Evolutionary conservation across 345 rosid species (phyloP).

Genomic region (Rhodamnia rubescens): DNA sequence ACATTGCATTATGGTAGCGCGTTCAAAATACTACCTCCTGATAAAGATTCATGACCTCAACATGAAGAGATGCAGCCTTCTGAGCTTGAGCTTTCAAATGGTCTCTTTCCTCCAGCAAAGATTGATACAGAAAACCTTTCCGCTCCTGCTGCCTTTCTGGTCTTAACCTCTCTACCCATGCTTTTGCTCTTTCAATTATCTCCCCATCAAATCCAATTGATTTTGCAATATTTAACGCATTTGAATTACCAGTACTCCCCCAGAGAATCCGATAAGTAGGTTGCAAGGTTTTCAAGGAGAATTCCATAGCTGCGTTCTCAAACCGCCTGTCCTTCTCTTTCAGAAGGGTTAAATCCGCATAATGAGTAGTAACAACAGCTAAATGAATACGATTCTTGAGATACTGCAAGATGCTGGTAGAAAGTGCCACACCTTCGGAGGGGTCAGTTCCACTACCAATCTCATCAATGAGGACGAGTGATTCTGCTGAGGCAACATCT

Average conservation of each 20-base stretch:
- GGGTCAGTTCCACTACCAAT: slow-evolving; percentile 97
- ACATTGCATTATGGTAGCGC: not conserved
- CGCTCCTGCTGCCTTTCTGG: slow-evolving; percentile 67
- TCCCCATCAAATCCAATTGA: slow-evolving; percentile 62
- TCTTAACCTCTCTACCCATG: slow-evolving; percentile 58
- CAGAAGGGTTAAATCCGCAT: slow-evolving; percentile 72
- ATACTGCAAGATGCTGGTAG: slow-evolving; percentile 69
- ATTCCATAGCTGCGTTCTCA: slow-evolving; percentile 91
- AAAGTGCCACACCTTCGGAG: slow-evolving; percentile 84
- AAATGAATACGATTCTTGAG: slow-evolving; percentile 43
- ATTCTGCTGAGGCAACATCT: slow-evolving; percentile 55
- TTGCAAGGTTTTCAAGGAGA: slow-evolving; percentile 73
- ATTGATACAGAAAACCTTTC: slow-evolving; percentile 53
- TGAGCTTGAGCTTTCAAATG: slow-evolving; percentile 51
- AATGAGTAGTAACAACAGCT: slow-evolving; percentile 83
- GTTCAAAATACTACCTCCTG: slow-evolving; percentile 38
- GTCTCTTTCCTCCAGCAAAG: slow-evolving; percentile 67
- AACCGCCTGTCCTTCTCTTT: slow-evolving; percentile 61
- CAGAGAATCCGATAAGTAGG: slow-evolving; percentile 74
- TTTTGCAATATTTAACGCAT: slow-evolving; percentile 73
- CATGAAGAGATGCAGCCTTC: slow-evolving; percentile 46
- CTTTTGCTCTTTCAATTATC: slow-evolving; percentile 53
- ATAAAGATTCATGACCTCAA: slow-evolving; percentile 48
- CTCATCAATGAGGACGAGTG: slow-evolving; percentile 90
- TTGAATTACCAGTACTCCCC: slow-evolving; percentile 82